These are phyloP conservation scores for Trichoderma sp. DNA, from an alignment of 2,329 filamentous ascomycete species.

Conservation along the genomic window DNA sequence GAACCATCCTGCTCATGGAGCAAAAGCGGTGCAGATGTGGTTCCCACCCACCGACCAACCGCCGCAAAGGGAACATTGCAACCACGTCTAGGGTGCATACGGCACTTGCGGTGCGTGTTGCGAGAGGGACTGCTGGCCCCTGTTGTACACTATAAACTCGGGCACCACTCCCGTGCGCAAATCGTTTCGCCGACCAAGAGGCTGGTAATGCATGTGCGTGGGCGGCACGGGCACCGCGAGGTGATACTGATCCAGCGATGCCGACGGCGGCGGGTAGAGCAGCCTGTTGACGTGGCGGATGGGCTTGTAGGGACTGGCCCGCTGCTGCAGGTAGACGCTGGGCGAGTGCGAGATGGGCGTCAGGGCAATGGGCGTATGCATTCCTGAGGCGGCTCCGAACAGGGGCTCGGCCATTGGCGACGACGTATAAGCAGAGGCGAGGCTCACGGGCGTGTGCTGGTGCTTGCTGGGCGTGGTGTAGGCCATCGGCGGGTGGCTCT, in stretches of 20 bases:
- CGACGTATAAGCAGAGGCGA: conserved; percentile 52
- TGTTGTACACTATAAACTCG: conserved; percentile 51
- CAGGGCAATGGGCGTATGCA: conserved; percentile 58
- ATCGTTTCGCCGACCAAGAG: conserved; percentile 68
- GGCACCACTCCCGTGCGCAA: conserved; percentile 72
- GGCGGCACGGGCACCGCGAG: conserved; percentile 59
- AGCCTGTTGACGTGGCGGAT: conserved; percentile 87
- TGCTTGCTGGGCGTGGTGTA: conserved; percentile 57
- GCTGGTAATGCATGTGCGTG: conserved; percentile 81
- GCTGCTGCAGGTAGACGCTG: conserved; percentile 81
- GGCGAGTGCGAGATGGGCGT: conserved; percentile 78
- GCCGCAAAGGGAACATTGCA: conserved; percentile 24
- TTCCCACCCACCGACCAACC: conserved; percentile 9
- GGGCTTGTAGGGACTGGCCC: conserved; percentile 89
- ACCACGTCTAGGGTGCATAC: conserved; percentile 39
- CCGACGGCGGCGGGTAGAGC: conserved; percentile 82
- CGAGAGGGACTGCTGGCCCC: conserved; percentile 31
- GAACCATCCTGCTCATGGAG: neutral
- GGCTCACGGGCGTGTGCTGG: conserved; percentile 8
- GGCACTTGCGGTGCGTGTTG: conserved; percentile 36
- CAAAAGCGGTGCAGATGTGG: neutral
- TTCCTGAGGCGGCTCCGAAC: conserved; percentile 49
- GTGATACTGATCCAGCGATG: conserved; percentile 74
- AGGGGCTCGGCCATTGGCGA: conserved; percentile 68
- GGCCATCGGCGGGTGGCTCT: conserved; percentile 31